These are phyloP conservation scores for Rhizophagus clarus DNA, from an alignment of 192 early-diverging fungal species.

Conservation along the genomic window DNA sequence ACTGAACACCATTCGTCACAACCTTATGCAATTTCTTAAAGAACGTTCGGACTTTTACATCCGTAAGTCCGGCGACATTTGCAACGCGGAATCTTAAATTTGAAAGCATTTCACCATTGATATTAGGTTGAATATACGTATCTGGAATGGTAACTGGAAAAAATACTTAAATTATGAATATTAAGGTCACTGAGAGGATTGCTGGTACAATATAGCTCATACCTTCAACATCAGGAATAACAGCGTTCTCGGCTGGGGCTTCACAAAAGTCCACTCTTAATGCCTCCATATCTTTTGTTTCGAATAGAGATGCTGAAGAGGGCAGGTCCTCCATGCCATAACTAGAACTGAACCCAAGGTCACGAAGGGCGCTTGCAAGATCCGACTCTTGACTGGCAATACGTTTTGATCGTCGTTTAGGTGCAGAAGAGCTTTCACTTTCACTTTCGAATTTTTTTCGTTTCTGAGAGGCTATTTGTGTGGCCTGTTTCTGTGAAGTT, in stretches of 20 bases:
- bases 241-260: not conserved
- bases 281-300: not conserved
- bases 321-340: constrained; percentile 2
- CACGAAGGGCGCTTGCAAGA: not conserved
- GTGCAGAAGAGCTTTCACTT: not conserved
- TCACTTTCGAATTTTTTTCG: too few relatives aligned
- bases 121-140: too few relatives aligned
- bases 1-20: not conserved
- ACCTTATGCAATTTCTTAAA: not conserved
- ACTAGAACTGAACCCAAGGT: not conserved
- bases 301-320: not conserved
- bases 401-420: not conserved
- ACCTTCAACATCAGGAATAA: constrained; percentile 12
- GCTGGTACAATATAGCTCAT: not conserved
- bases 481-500: too few relatives aligned
- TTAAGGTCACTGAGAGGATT: not conserved
- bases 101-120: too few relatives aligned
- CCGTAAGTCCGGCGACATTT: not conserved
- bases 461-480: too few relatives aligned
- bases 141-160: too few relatives aligned
- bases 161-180: too few relatives aligned
- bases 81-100: not conserved
- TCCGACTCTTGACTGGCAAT: constrained; percentile 6
- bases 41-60: not conserved
- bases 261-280: not conserved